Percentiles rank a stretch among this genome's conserved stretches.
Conservation (phyloP, 2,329 filamentous ascomycete genomes). For the Fonsecaea multimorphosa region DNA sequence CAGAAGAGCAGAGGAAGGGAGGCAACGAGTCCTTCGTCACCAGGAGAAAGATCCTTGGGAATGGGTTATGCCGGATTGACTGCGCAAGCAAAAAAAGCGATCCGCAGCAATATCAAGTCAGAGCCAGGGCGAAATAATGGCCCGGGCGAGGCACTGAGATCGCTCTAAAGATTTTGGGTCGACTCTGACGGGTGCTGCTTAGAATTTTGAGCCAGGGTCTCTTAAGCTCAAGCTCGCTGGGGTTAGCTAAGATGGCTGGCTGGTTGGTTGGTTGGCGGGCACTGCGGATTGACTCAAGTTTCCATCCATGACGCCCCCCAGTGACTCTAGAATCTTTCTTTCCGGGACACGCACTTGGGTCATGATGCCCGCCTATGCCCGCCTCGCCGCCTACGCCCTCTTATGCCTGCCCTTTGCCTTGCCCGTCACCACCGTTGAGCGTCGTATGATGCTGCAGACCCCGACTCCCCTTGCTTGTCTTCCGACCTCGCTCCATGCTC, state of each 20-base stretch:
- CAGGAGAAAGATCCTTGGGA: slow-evolving; percentile 2
- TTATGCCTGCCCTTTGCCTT: not conserved
- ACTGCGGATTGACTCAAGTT: slow-evolving; percentile 6
- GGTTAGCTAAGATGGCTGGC: slow-evolving; percentile 14
- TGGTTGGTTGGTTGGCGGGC: slow-evolving; percentile 3
- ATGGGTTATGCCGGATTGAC: not conserved
- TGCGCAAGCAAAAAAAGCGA: slow-evolving; percentile 13
- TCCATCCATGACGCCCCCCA: slow-evolving; percentile 18
- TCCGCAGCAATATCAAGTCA: slow-evolving; percentile 21
- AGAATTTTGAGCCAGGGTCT: slow-evolving; percentile 9
- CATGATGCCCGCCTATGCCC: not conserved
- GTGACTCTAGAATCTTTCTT: slow-evolving; percentile 2
- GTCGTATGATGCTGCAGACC: not conserved
- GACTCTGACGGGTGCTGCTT: not conserved
- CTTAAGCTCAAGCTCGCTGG: slow-evolving; percentile 9
- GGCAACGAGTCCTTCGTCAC: not conserved
- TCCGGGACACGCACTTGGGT: not conserved
- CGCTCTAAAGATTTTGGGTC: slow-evolving; percentile 29
- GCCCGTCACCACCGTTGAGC: slow-evolving; percentile 4
- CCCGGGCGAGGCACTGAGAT: slow-evolving; percentile 28
- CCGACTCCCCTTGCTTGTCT: not conserved
- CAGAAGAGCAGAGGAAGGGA: slow-evolving; percentile 9
- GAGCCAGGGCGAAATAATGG: slow-evolving; percentile 18
- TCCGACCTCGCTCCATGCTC: slow-evolving; percentile 19
- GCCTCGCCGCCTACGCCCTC: not conserved